A percentile compares a stretch with the other conserved stretches of the same genome.
Evolutionary conservation across 2,329 filamentous ascomycete species (phyloP).

Genomic region (Colletotrichum liriopes): DNA sequence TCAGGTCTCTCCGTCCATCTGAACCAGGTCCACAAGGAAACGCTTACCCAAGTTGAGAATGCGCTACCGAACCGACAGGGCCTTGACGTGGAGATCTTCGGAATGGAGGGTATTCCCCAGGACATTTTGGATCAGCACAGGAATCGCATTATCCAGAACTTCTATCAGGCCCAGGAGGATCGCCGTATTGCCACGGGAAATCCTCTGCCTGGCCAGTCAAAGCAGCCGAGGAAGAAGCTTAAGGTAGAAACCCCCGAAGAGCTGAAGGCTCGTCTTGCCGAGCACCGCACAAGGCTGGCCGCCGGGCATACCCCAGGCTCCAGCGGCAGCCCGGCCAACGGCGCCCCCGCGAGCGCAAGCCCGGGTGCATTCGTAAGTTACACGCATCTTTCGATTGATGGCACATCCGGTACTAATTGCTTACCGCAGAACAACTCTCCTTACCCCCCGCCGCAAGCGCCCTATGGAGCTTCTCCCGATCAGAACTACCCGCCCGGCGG

Average conservation of each 20-base stretch:
- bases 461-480: slow-evolving; percentile 52
- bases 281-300: slow-evolving; percentile 79
- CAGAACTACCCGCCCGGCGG: slow-evolving; percentile 52
- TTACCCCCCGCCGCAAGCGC: slow-evolving; percentile 55
- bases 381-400: not conserved
- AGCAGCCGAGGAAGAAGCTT: slow-evolving; percentile 79
- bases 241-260: slow-evolving; percentile 84
- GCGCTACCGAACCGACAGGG: slow-evolving; percentile 88
- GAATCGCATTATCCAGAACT: slow-evolving; percentile 87
- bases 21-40: slow-evolving; percentile 99
- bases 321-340: slow-evolving; percentile 66
- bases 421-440: slow-evolving; percentile 55
- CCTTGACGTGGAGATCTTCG: slow-evolving; percentile 95
- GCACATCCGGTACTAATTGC: slow-evolving; percentile 44
- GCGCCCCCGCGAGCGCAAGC: slow-evolving; percentile 58
- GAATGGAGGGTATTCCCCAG: slow-evolving; percentile 96
- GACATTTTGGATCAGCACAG: slow-evolving; percentile 88
- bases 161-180: slow-evolving; percentile 88
- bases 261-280: slow-evolving; percentile 84
- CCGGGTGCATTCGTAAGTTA: slow-evolving; percentile 73
- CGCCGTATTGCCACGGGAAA: slow-evolving; percentile 88
- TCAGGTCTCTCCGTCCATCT: slow-evolving; percentile 94
- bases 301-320: slow-evolving; percentile 67
- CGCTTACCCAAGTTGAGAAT: slow-evolving; percentile 89
- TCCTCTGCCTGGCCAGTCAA: slow-evolving; percentile 77